Conservation (phyloP, 352 stramenopile genomes). For the Globisporangium ultimum region DNA sequence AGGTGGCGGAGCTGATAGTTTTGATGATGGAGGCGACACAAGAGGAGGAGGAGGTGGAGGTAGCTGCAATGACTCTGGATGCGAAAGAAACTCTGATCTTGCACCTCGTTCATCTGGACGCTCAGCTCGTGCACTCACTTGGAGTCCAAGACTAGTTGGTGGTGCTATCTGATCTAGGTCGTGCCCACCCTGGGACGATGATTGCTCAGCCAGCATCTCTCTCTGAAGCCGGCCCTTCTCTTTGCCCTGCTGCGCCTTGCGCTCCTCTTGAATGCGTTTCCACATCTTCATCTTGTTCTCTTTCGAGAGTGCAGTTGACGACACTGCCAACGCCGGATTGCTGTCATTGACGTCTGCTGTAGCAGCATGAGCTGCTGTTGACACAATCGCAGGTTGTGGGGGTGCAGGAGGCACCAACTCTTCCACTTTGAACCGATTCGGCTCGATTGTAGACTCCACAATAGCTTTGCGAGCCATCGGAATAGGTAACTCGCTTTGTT, state of each 20-base stretch:
- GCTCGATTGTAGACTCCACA: slow-evolving; percentile 2
- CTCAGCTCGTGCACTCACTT: background rate
- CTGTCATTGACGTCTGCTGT: background rate
- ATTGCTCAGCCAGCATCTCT: background rate
- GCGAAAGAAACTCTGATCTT: background rate
- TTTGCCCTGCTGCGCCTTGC: slow-evolving; percentile 26
- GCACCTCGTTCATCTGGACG: background rate
- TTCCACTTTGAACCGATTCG: slow-evolving; percentile 17
- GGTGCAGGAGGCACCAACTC: slow-evolving; percentile 9
- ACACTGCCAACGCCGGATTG: background rate
- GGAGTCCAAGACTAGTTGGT: background rate
- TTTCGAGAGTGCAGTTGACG: slow-evolving; percentile 27
- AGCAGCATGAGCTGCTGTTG: background rate
- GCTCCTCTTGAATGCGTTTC: slow-evolving; percentile 56
- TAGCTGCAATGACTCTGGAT: background rate
- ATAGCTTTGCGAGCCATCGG: slow-evolving; percentile 2
- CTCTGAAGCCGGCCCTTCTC: slow-evolving; percentile 18
- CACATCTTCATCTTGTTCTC: slow-evolving; percentile 62
- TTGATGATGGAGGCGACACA: too few relatives aligned
- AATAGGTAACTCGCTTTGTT: background rate
- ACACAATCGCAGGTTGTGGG: background rate
- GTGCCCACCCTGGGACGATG: background rate
- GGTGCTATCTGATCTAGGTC: background rate
- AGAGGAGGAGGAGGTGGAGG: background rate
- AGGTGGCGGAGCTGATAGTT: too few relatives aligned